These are phyloP conservation scores for Aegle marmelos DNA, from an alignment of 345 rosid species.

Conservation along the genomic window DNA sequence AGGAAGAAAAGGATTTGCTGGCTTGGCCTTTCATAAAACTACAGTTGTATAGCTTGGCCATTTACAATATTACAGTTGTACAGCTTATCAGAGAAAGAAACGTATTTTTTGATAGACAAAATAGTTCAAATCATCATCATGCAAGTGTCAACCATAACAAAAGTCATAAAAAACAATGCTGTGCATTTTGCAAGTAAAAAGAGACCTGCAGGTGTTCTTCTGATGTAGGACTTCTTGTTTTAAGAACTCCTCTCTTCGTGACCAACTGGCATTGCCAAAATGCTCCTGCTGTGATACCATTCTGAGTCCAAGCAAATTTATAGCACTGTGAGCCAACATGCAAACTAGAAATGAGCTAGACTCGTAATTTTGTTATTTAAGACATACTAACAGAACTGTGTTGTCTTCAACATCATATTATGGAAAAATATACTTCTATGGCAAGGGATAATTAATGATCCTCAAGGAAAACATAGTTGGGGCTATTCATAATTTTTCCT, in stretches of 20 bases:
- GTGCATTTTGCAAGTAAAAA: background rate
- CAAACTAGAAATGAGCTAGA: conserved; percentile 1
- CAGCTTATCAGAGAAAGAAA: background rate
- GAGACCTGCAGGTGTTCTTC: conserved; percentile 14
- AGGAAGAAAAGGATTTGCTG: background rate
- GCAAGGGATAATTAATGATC: conserved; percentile 17
- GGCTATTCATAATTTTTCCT: conserved; percentile 9
- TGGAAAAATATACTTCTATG: conserved; percentile 6
- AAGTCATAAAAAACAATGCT: background rate
- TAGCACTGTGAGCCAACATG: conserved; percentile 1
- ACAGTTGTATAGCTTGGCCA: background rate
- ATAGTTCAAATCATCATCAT: background rate
- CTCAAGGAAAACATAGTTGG: conserved; percentile 11
- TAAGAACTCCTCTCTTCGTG: background rate
- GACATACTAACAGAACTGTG: conserved; percentile 11
- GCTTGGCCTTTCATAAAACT: background rate
- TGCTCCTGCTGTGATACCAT: background rate
- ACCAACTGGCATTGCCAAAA: background rate
- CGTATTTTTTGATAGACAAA: background rate
- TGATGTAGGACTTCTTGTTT: background rate
- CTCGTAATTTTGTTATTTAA: background rate
- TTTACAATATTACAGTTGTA: background rate
- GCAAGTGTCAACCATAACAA: background rate
- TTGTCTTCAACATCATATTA: background rate
- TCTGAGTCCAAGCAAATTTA: conserved; percentile 13